Conservation (phyloP, 2,329 filamentous ascomycete species). For the Aspergillus pseudoviridinutans region DNA sequence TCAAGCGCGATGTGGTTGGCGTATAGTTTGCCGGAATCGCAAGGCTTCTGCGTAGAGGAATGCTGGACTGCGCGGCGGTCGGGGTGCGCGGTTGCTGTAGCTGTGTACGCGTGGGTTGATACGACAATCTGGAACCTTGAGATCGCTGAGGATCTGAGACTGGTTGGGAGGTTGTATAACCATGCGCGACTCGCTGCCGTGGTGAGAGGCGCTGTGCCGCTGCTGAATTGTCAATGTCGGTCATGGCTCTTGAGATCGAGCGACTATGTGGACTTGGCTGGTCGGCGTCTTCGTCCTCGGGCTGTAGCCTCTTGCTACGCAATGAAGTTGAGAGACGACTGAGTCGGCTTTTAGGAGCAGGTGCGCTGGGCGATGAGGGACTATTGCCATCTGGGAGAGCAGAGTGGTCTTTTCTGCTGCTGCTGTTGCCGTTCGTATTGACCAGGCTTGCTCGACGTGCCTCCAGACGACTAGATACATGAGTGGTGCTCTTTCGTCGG, state of each 20-base stretch:
- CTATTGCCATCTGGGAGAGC: constrained; percentile 5
- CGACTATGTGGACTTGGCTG: constrained; percentile 29
- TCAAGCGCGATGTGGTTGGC: constrained; percentile 34
- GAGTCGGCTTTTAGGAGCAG: constrained; percentile 34
- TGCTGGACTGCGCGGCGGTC: constrained; percentile 28
- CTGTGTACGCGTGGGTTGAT: constrained; percentile 22
- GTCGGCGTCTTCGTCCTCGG: constrained; percentile 34
- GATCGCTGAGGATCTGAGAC: constrained; percentile 22
- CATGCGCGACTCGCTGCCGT: constrained; percentile 32
- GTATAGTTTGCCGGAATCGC: constrained; percentile 31
- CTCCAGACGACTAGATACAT: constrained; percentile 33
- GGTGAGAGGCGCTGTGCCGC: constrained; percentile 25
- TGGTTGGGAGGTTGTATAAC: constrained; percentile 23
- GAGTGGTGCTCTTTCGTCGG: constrained; percentile 24
- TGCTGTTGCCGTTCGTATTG: constrained; percentile 15
- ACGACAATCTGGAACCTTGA: constrained; percentile 17
- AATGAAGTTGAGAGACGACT: constrained; percentile 39
- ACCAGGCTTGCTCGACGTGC: constrained; percentile 38
- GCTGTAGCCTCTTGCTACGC: constrained; percentile 33
- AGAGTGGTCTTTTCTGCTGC: constrained; percentile 3
- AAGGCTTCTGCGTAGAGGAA: constrained; percentile 37
- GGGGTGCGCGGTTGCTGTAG: constrained; percentile 27
- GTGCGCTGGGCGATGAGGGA: constrained; percentile 11
- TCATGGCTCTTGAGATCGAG: constrained; percentile 41
- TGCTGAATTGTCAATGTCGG: constrained; percentile 34